Conservation (phyloP, 1,284 basidiomycete genomes). For the Irpex sp. region DNA sequence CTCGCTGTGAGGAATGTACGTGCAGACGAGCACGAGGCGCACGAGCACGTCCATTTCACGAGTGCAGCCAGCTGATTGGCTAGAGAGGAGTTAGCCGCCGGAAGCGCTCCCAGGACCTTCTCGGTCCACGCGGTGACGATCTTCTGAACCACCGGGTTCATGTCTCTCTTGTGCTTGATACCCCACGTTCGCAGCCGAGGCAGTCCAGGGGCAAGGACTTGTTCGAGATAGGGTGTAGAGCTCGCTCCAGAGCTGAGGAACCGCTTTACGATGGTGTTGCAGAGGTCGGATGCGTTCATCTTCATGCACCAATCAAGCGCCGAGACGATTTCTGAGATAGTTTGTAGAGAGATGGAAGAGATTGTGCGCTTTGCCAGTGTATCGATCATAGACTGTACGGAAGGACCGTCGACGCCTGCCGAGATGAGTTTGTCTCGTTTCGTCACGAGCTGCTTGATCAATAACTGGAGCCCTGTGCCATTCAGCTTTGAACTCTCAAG, state of each 20-base stretch:
- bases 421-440: neutral
- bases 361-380: neutral
- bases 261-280: neutral
- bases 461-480: neutral
- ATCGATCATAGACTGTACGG: neutral
- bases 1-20: neutral
- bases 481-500: neutral
- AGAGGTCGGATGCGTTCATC: neutral
- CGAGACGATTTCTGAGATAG: neutral
- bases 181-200: neutral
- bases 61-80: neutral
- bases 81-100: neutral
- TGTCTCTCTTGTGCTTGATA: neutral
- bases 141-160: neutral
- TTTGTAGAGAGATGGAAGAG: neutral
- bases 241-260: neutral
- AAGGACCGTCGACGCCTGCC: neutral
- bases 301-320: neutral
- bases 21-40: neutral
- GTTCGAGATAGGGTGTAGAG: neutral
- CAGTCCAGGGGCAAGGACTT: neutral
- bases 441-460: neutral
- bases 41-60: neutral
- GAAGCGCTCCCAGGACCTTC: neutral
- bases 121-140: conserved; percentile 1